Percentiles rank a stretch among this genome's conserved stretches.
Evolutionary conservation across 2,329 filamentous ascomycete species (phyloP).

Genomic region (Periconia sp.): DNA sequence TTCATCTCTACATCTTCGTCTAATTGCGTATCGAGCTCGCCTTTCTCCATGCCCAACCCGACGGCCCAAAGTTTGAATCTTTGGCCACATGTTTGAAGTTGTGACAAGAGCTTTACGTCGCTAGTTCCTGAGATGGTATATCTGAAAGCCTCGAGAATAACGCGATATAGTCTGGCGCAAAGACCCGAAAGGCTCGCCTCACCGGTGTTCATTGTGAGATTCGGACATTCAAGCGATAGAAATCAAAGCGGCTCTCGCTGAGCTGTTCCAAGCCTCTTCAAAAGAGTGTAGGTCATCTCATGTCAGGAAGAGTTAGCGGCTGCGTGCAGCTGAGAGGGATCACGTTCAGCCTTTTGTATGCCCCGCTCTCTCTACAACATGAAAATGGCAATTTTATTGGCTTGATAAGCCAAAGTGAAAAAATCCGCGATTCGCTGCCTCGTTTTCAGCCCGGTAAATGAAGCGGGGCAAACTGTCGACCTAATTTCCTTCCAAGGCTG

Average conservation of each 20-base stretch:
- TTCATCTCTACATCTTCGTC: neutral
- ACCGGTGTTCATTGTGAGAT: neutral
- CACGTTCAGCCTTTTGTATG: neutral
- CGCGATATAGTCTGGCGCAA: neutral
- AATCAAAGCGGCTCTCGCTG: neutral
- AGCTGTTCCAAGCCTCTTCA: too few relatives aligned
- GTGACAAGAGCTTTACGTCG: neutral
- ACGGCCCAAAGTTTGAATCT: neutral
- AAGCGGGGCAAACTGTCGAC: too few relatives aligned
- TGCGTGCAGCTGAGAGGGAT: neutral
- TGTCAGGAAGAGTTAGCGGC: too few relatives aligned
- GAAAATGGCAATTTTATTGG: neutral
- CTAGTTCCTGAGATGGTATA: neutral
- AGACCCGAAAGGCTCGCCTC: neutral
- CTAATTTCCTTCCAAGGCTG: too few relatives aligned
- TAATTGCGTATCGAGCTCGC: neutral
- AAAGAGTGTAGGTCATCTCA: too few relatives aligned
- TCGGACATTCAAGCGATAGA: neutral
- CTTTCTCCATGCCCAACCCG: neutral
- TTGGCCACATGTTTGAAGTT: neutral
- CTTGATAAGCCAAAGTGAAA: neutral
- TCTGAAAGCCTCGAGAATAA: neutral
- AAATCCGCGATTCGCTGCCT: too few relatives aligned
- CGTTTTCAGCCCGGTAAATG: too few relatives aligned
- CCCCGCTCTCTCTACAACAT: neutral